Percentiles rank a stretch among this genome's conserved stretches.
phyloP scores from a whole-genome alignment of 192 early-diverging fungal species.

The Gaertneriomyces sp. region DNA sequence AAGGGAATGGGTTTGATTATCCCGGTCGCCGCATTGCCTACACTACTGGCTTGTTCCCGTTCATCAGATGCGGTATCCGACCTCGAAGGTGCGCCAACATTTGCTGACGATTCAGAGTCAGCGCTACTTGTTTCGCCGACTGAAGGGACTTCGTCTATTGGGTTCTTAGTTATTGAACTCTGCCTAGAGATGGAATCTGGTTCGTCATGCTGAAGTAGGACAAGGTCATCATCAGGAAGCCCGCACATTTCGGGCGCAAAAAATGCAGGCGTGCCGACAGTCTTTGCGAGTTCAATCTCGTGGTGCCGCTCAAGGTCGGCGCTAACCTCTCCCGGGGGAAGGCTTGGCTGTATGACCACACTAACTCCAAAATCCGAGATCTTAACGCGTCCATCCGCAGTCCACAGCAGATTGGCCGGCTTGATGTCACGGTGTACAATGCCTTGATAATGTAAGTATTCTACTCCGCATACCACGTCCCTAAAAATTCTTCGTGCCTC shows the following conservation, averaged over 20 bases:
- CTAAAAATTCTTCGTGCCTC: conserved; percentile 78
- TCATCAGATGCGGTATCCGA: too few relatives aligned
- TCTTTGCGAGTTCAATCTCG: conserved; percentile 87
- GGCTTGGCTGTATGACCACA: conserved; percentile 58
- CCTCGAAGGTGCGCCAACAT: too few relatives aligned
- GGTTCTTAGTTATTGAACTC: too few relatives aligned
- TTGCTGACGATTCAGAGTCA: too few relatives aligned
- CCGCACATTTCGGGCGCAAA: conserved; percentile 98
- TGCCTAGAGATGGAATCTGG: too few relatives aligned
- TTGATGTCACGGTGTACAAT: conserved; percentile 98
- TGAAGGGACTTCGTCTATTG: too few relatives aligned
- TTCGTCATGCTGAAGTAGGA: too few relatives aligned
- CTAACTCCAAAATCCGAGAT: conserved; percentile 99
- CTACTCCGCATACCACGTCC: conserved; percentile 84
- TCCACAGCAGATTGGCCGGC: conserved; percentile 89
- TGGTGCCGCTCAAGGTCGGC: conserved; percentile 6
- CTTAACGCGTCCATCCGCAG: conserved; percentile 74
- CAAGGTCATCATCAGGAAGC: conserved; percentile 45
- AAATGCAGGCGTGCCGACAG: conserved; percentile 94
- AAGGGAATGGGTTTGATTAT: too few relatives aligned
- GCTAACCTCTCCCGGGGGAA: conserved; percentile 4
- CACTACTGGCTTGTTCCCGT: too few relatives aligned
- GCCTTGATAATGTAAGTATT: conserved; percentile 92
- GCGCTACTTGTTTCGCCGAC: too few relatives aligned
- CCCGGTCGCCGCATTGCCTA: too few relatives aligned